A percentile compares a stretch with the other conserved stretches of the same genome.
phyloP scores from a whole-genome alignment of 768 basidiomycete species.

The Boletus barrowsii region DNA sequence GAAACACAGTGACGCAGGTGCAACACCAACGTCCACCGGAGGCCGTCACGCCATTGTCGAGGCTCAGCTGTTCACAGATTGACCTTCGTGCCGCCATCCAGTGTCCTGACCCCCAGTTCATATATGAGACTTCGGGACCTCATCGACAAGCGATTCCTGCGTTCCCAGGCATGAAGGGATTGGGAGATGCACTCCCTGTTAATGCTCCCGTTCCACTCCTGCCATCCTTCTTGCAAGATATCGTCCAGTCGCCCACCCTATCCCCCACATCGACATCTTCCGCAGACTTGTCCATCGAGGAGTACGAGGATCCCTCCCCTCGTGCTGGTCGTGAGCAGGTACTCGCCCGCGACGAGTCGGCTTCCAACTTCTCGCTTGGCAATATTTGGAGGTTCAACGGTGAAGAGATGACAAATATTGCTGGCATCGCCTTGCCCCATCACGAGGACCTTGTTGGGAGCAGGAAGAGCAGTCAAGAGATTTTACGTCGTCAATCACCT shows the following conservation, averaged over 20 bases:
- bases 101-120: constrained; percentile 47
- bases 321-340: constrained; percentile 28
- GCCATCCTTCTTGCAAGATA: constrained; percentile 77
- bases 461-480: constrained; percentile 41
- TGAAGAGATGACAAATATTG: constrained; percentile 60
- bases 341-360: constrained; percentile 26
- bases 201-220: constrained; percentile 51
- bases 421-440: constrained; percentile 47
- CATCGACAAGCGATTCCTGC: constrained; percentile 42
- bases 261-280: constrained; percentile 66
- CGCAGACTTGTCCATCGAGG: constrained; percentile 63
- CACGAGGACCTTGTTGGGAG: constrained; percentile 38
- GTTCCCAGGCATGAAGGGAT: constrained; percentile 30
- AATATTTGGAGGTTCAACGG: constrained; percentile 76
- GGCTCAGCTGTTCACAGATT: constrained; percentile 48
- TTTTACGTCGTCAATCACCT: constrained; percentile 28
- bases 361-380: constrained; percentile 31
- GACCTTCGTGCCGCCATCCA: constrained; percentile 41
- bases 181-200: constrained; percentile 19
- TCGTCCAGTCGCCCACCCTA: constrained; percentile 63
- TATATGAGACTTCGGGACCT: constrained; percentile 64
- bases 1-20: constrained; percentile 47
- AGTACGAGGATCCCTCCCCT: constrained; percentile 40
- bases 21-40: constrained; percentile 41
- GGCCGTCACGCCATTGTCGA: constrained; percentile 33